phyloP scores from a whole-genome alignment of 148 eudicot genomes.

The Spergularia bocconei region DNA sequence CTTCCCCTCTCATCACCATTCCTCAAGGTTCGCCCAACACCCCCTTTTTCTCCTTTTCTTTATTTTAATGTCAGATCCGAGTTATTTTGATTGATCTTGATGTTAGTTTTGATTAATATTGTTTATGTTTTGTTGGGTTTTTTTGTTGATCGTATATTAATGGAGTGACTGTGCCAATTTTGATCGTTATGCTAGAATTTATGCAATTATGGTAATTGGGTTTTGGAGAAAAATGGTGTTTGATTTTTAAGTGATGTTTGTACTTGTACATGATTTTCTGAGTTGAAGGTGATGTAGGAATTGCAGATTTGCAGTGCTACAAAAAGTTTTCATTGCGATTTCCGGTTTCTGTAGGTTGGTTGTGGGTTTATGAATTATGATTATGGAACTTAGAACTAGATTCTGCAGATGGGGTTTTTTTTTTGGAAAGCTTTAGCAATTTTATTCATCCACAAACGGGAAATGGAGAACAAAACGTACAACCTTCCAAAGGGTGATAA shows the following conservation, averaged over 20 bases:
- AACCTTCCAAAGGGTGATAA: too few relatives aligned
- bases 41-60: neutral
- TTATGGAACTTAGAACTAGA: conserved; percentile 2
- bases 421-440: too few relatives aligned
- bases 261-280: neutral
- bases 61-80: neutral
- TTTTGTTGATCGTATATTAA: neutral
- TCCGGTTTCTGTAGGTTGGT: neutral
- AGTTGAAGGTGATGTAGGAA: neutral
- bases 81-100: neutral
- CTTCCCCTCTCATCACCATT: conserved; percentile 35
- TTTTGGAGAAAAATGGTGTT: neutral
- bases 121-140: neutral
- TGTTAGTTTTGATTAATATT: neutral
- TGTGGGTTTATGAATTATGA: neutral
- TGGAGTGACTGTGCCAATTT: neutral
- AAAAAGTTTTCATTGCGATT: neutral
- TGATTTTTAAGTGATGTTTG: neutral
- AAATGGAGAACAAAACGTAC: too few relatives aligned
- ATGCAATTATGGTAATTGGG: neutral
- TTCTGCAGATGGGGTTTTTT: conserved; percentile 2
- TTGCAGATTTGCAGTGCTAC: neutral
- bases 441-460: too few relatives aligned
- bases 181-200: neutral
- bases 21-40: conserved; percentile 41